Base-by-base conservation (phyloP, 1,139 yeast genomes). In the Debaryomyces nepalensis region DNA sequence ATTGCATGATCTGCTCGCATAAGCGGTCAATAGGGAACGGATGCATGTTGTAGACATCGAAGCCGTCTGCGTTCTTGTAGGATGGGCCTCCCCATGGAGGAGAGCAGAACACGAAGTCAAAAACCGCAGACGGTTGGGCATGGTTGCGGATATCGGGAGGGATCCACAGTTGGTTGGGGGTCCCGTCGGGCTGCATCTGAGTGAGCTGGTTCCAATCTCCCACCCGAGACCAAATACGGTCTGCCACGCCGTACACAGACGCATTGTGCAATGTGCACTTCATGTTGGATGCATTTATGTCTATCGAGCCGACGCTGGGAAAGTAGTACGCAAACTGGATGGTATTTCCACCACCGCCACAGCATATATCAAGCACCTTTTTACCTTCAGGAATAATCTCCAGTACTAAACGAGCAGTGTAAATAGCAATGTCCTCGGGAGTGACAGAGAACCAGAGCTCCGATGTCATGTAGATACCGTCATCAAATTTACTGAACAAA, bases 81-180 rank as follows among this genome's bases (percentile, higher is more conserved):
- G 66, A 60, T 0, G 95, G 89, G 0, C 99, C 99, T 11, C 98
- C 98, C 99, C 99, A 93, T 0, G 98, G 98, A 0, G 98, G 98
- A 4, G 97, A 88, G 18, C 84, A 77, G 63, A 89, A 91, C 5
- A 86, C 73, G 34, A 87, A 75, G 54, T 87, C 95, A 32, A 83
- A 73, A 3, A 67, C 62, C n/a, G 52, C 44, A 10, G 47, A 38
- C 0, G 62, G 48, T 9, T 40, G 36, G 27, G 42, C 43, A 33
- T 35, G 31, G 34, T 55, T 49, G 30, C 49, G 52, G 34, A 60
- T 39, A 7, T 46, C 46, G 26, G 52, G 46, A 1, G 73, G 70
- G 4, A 64, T 55, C 75, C 75, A 69, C 31, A 52, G 55, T 5
- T 51, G 52, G 16, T 54, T 50, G n/a, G 40, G 33, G 4, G 30